Base-by-base conservation (phyloP, 805 yeast genomes). In the Sugiyamaella marilandica region DNA sequence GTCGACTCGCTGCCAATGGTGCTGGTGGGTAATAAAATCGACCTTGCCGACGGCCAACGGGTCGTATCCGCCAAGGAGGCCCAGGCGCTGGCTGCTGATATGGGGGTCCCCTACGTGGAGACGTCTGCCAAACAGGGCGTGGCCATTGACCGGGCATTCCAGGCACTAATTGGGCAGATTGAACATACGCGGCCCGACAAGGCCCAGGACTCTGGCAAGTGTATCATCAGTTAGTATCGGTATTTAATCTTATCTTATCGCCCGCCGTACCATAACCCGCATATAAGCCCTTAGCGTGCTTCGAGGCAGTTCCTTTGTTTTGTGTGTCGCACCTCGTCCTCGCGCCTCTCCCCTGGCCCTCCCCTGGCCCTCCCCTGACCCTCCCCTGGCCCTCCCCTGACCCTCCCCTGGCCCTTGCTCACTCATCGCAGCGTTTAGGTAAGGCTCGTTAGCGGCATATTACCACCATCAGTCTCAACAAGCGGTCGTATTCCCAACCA, bases 11-110 rank as follows among this genome's bases (percentile, higher is more conserved):
- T 86, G 33, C 95, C 95, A 1, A 81, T 85, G 74, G 74, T 81
- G 33, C 62, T 84, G 57, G 78, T 85, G 14, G 90, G 87, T 13
- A 83, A 83, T 65, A 84, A 84, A 63, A 65, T 75, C 46, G 89
- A 83, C 65, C 70, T 83, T 51, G 74, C 72, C 45, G 67, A 65
- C 50, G 74, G 73, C 53, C 76, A 81, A 52, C 77, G 85, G 56
- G 79, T 77, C 58, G 85, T 83, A n/a, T 71, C 78, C 19, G 66
- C 65, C 31, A 74, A 70, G 19, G 85, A 82, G 65, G 82, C 78
- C 14, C 56, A 65, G 29, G 65, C 67, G 51, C 70, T 84, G 52
- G 89, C 90, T 32, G 73, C 75, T 50, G 71, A 75, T 51, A 77
- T 84, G 59, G 72, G 74, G 47, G 74, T 82, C 56, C 83, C 84